phyloP scores from a whole-genome alignment of 306 rosid species.

The Trichosanthes cucumerina region DNA sequence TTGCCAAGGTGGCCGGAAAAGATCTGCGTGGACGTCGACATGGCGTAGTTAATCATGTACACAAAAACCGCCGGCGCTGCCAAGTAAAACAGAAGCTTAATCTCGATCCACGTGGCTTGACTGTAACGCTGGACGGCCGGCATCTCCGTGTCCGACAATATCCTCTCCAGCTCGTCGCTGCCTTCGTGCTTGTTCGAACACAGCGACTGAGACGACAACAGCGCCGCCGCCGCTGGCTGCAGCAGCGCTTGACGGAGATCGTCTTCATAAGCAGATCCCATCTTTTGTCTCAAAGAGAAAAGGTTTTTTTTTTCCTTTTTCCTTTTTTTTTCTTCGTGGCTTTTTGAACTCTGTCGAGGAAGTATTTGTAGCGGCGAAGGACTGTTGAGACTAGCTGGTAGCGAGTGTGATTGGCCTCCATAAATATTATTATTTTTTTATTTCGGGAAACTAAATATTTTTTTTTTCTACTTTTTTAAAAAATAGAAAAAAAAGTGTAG shows the following conservation, averaged over 20 bases:
- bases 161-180: conserved; percentile 29
- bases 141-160: conserved; percentile 28
- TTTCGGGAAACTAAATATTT: too few relatives aligned
- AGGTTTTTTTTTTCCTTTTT: too few relatives aligned
- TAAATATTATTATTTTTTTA: too few relatives aligned
- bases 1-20: conserved; percentile 74
- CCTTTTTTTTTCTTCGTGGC: too few relatives aligned
- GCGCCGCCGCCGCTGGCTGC: not conserved
- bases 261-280: not conserved
- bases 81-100: conserved; percentile 38
- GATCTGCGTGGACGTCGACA: conserved; percentile 48
- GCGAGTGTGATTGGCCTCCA: too few relatives aligned
- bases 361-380: too few relatives aligned
- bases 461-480: too few relatives aligned
- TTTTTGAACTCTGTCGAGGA: too few relatives aligned
- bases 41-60: conserved; percentile 48
- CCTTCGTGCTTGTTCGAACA: not conserved
- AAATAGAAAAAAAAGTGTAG: too few relatives aligned
- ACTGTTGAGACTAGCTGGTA: too few relatives aligned
- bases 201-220: not conserved
- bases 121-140: conserved; percentile 22
- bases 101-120: conserved; percentile 49
- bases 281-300: not conserved
- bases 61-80: conserved; percentile 65
- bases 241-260: not conserved